phyloP scores from a whole-genome alignment of 371 early-diverging fungal genomes.

The Fennellomyces sp. region DNA sequence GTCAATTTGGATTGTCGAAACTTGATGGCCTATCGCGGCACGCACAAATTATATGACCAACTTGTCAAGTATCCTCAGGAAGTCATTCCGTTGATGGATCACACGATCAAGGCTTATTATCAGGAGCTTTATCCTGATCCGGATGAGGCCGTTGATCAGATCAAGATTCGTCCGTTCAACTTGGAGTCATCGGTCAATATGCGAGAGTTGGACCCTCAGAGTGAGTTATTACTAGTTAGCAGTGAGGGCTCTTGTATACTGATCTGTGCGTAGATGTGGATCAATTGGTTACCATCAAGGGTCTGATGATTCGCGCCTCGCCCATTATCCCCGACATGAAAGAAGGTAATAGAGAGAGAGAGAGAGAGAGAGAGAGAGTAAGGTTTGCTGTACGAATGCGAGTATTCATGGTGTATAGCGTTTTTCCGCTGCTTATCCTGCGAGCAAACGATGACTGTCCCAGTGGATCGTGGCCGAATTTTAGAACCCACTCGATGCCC shows the following conservation, averaged over 20 bases:
- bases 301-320: constrained; percentile 93
- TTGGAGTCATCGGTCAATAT: constrained; percentile 83
- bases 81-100: constrained; percentile 96
- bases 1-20: constrained; percentile 93
- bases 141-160: constrained; percentile 49
- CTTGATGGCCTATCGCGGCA: constrained; percentile 70
- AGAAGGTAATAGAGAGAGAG: constrained; percentile 46
- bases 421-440: constrained; percentile 93
- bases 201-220: constrained; percentile 92
- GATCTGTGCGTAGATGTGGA: constrained; percentile 83
- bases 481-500: constrained; percentile 94
- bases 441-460: constrained; percentile 80
- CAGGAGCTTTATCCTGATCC: constrained; percentile 71
- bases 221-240: constrained; percentile 28
- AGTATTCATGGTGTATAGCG: constrained; percentile 40
- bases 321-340: constrained; percentile 97
- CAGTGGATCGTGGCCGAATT: constrained; percentile 92
- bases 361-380: not conserved
- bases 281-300: constrained; percentile 95
- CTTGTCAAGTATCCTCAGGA: constrained; percentile 97
- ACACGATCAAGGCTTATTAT: constrained; percentile 82
- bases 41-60: constrained; percentile 78
- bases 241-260: not conserved
- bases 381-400: not conserved
- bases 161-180: constrained; percentile 90